Evolutionary conservation across 305 asterid genomes (phyloP).

Genomic region (Caryopteris hybrid): DNA sequence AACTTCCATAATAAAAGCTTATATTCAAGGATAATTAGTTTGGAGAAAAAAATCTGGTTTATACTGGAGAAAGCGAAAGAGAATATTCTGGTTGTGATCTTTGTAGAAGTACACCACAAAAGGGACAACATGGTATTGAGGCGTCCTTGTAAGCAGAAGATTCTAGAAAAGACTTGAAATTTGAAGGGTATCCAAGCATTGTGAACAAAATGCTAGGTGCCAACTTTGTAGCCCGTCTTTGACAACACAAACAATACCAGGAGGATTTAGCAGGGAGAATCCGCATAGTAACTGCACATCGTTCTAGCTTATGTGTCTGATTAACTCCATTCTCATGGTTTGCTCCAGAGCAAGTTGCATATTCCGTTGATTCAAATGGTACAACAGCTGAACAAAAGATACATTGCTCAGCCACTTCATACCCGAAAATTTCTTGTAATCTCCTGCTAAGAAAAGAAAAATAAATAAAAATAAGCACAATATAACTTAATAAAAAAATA

Average conservation of each 20-base stretch:
- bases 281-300: conserved; percentile 67
- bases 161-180: conserved; percentile 30
- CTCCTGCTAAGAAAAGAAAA: conserved; percentile 24
- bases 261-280: conserved; percentile 55
- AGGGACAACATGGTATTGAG: conserved; percentile 60
- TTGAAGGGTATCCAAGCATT: conserved; percentile 46
- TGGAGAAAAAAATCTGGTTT: not conserved
- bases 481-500: not conserved
- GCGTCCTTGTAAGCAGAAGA: conserved; percentile 24
- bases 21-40: not conserved
- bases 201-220: conserved; percentile 49
- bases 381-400: conserved; percentile 64
- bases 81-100: conserved; percentile 61
- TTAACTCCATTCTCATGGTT: conserved; percentile 23
- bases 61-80: conserved; percentile 65
- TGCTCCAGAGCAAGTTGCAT: conserved; percentile 55
- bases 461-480: not conserved
- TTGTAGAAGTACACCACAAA: conserved; percentile 79
- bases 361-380: conserved; percentile 67
- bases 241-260: conserved; percentile 79
- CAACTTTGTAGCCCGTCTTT: conserved; percentile 42
- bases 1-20: not conserved
- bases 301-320: conserved; percentile 48
- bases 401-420: conserved; percentile 56
- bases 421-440: conserved; percentile 21